Evolutionary conservation across 352 stramenopile species (phyloP), one percentile per base, ranked within the genome.

Genomic region (Pythium volutum): DNA sequence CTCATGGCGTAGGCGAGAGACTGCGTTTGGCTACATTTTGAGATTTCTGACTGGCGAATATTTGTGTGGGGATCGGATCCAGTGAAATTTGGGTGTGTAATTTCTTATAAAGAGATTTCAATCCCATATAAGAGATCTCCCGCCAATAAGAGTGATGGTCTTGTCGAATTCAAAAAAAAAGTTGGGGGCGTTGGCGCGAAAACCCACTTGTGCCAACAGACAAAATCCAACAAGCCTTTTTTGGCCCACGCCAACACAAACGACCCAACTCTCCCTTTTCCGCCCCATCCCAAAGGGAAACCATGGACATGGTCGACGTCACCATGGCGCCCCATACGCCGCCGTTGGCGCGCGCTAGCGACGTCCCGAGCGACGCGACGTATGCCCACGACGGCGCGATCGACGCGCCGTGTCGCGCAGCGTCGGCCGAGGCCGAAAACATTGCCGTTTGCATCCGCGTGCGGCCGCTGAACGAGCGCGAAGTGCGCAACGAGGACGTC

Each of bases 391-490:
- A 15, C 31, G 20, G n/a, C 43, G 18, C 5, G n/a, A n/a, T 45
- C 7, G 39, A 45, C 39, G 39, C 16, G 39, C 39, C 39, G 39
- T 7, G 12, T 22, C 38, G 23, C 48, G 31, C 18, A 22, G n/a
- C 51, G 15, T 38, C 20, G 1, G 62, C 61, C 47, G 67, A 75
- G 63, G 71, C 75, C 33, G 83, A 93, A 69, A 90, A 79, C 69
- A 88, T 91, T 62, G 79, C 83, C 52, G 84, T 93, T 46, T 91
- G 84, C 66, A 91, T 93, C 69, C 84, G 84, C 36, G 79, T 92
- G 66, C 80, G 84, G 22, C 80, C 84, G 27, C 69, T 92, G 55
- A 93, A 87, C 53, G 82, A 88, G 59, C 79, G 84, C 46, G 84
- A 93, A 67, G 64, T 57, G 59, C 71, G 67, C 43, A 59, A 60